These are phyloP conservation scores for Cryptococcus amylolentus DNA, from an alignment of 1,284 basidiomycete genomes.

Conservation along the genomic window DNA sequence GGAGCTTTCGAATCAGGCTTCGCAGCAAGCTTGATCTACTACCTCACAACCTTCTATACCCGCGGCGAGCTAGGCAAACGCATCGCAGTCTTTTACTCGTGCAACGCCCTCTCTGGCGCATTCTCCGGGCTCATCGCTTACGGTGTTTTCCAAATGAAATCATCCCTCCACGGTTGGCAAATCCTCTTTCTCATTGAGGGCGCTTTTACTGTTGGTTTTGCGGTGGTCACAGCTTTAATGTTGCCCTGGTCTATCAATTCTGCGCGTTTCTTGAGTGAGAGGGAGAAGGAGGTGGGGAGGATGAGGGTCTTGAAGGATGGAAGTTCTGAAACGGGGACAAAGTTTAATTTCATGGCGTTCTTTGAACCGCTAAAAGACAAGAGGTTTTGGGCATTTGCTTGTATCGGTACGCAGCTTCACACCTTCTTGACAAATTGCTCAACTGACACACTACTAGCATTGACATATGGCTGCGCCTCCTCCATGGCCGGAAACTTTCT, in stretches of 20 bases:
- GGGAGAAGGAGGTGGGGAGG: slow-evolving; percentile 22
- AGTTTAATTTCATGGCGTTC: slow-evolving; percentile 16
- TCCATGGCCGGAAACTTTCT: slow-evolving; percentile 26
- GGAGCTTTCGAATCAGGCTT: slow-evolving; percentile 26
- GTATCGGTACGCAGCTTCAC: slow-evolving; percentile 10
- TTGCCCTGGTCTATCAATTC: slow-evolving; percentile 12
- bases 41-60: slow-evolving; percentile 23
- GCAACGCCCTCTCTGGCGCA: slow-evolving; percentile 22
- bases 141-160: slow-evolving; percentile 28
- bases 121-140: slow-evolving; percentile 27
- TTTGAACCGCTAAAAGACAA: slow-evolving; percentile 23
- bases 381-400: slow-evolving; percentile 23
- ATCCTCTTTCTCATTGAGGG: slow-evolving; percentile 32
- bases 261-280: slow-evolving; percentile 14
- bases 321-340: slow-evolving; percentile 12
- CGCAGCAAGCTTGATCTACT: slow-evolving; percentile 20
- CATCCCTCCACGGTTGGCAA: slow-evolving; percentile 26
- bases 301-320: slow-evolving; percentile 20
- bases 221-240: slow-evolving; percentile 14
- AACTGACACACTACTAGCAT: slow-evolving; percentile 3
- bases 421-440: not conserved
- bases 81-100: slow-evolving; percentile 23
- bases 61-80: slow-evolving; percentile 21
- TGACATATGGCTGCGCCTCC: slow-evolving; percentile 22
- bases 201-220: slow-evolving; percentile 22